A percentile compares a stretch with the other conserved stretches of the same genome.
Conservation (phyloP, 306 rosid genomes). For the Cyclanthera cordifolia region DNA sequence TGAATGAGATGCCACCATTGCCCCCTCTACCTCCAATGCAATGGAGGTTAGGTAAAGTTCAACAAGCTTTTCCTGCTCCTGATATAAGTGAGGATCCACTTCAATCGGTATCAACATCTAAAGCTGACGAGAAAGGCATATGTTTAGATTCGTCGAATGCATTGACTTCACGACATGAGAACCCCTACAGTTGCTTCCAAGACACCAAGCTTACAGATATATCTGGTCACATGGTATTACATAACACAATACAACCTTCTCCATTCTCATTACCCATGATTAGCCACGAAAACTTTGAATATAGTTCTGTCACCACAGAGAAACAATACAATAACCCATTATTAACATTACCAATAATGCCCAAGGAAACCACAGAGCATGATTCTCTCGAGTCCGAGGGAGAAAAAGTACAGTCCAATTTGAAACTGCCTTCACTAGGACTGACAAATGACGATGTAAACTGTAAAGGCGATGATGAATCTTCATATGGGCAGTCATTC, state of each 20-base stretch:
- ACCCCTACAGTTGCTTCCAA: slow-evolving; percentile 9
- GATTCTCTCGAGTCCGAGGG: slow-evolving; percentile 26
- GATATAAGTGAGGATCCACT: slow-evolving; percentile 20
- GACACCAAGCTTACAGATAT: slow-evolving; percentile 25
- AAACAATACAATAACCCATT: slow-evolving; percentile 41
- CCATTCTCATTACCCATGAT: slow-evolving; percentile 20
- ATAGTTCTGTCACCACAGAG: slow-evolving; percentile 28
- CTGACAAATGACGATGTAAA: slow-evolving; percentile 16
- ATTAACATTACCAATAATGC: slow-evolving; percentile 24
- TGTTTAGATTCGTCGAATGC: slow-evolving; percentile 25
- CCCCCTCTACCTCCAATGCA: slow-evolving; percentile 98
- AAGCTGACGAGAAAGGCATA: slow-evolving; percentile 29
- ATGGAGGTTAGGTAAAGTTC: slow-evolving; percentile 75
- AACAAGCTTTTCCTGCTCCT: slow-evolving; percentile 27
- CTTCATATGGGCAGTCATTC: slow-evolving; percentile 18
- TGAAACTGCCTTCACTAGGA: slow-evolving; percentile 27
- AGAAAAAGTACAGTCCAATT: slow-evolving; percentile 21
- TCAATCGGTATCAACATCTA: slow-evolving; percentile 22
- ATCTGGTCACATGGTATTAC: slow-evolving; percentile 27
- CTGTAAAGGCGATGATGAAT: slow-evolving; percentile 18
- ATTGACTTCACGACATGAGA: slow-evolving; percentile 21
- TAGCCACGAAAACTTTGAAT: slow-evolving; percentile 26
- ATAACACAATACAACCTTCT: slow-evolving; percentile 15
- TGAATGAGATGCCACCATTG: slow-evolving; percentile 74
- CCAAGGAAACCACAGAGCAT: slow-evolving; percentile 23